Evolutionary conservation across 164 flowering plant species (phyloP).

Genomic region (Berberis vulgaris): DNA sequence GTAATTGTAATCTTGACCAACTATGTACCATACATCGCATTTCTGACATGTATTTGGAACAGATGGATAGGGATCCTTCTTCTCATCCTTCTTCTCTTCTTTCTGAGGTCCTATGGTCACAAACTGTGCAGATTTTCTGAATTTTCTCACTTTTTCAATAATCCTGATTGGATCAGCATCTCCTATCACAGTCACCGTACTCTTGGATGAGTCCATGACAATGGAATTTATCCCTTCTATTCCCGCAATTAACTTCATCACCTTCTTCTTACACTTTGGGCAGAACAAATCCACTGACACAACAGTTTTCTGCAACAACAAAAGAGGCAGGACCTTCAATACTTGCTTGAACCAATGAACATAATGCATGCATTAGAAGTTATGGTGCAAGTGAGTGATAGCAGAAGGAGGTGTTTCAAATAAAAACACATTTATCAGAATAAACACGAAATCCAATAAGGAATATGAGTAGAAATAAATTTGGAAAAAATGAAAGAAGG

Average conservation of each 20-base stretch:
- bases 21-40: constrained; percentile 48
- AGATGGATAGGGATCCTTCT: constrained; percentile 16
- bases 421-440: background rate
- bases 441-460: constrained; percentile 1
- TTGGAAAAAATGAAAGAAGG: constrained; percentile 4
- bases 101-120: constrained; percentile 37
- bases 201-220: constrained; percentile 43
- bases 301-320: constrained; percentile 47
- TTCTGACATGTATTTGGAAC: constrained; percentile 34
- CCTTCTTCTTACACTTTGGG: constrained; percentile 49
- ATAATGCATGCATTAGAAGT: background rate
- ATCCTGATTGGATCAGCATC: constrained; percentile 46
- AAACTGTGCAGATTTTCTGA: constrained; percentile 32
- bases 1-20: constrained; percentile 24
- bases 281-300: constrained; percentile 54
- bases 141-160: constrained; percentile 41
- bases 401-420: background rate
- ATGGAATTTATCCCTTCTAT: constrained; percentile 51
- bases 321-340: constrained; percentile 17
- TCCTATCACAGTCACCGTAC: constrained; percentile 38
- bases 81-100: constrained; percentile 42
- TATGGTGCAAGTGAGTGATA: constrained; percentile 18
- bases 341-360: background rate
- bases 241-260: constrained; percentile 48
- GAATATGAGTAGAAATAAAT: constrained; percentile 2